Base-by-base conservation (phyloP, 805 yeast species). In the Metschnikowia anglica region DNA sequence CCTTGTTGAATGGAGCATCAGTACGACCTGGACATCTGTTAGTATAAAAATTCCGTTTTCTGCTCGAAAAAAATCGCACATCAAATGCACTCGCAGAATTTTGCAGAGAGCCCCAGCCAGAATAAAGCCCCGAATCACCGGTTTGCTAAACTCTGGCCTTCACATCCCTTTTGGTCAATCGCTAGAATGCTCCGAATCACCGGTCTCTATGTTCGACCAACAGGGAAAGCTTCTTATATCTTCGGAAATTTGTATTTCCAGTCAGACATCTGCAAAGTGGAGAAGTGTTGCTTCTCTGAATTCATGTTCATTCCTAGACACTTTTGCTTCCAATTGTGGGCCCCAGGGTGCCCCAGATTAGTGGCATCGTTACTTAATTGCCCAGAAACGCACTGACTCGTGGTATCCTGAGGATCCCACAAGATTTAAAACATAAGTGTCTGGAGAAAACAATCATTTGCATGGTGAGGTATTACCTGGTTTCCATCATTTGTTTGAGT, bases 1-100 rank as follows among this genome's bases (percentile, higher is more conserved):
- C 88, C 83, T 87, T 88, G 97, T 93, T 93, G 95, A 93, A 93
- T 70, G 90, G 83, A 76, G 96, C 88, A 74, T 90, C 97, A 66
- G 98, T 91, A 80, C 99, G 97, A 81, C 96, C 96, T 70, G 61
- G 18, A 78, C n/a, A 15, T 12, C 24, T 60, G 70, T 65, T 68
- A 70, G 71, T 68, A 65, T 44, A 26, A 16, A n/a, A 35, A 42
- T 42, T 46, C 40, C 20, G 37, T 31, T 26, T 64, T 72, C 76
- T 72, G 76, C 76, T 72, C 75, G 61, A 66, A 41, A 65, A 38
- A 30, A 18, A 66, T 62, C 76, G 64, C 65, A 56, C 63, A 53
- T 39, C 34, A 21, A 34, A 46, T 50, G 64, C 56, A 60, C 64
- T 60, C 59, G 64, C 64, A 60, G 64, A 60, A 25, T 16, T 26